Base-by-base conservation (phyloP, 257 asterid genomes). In the Nicotiana knightiana region DNA sequence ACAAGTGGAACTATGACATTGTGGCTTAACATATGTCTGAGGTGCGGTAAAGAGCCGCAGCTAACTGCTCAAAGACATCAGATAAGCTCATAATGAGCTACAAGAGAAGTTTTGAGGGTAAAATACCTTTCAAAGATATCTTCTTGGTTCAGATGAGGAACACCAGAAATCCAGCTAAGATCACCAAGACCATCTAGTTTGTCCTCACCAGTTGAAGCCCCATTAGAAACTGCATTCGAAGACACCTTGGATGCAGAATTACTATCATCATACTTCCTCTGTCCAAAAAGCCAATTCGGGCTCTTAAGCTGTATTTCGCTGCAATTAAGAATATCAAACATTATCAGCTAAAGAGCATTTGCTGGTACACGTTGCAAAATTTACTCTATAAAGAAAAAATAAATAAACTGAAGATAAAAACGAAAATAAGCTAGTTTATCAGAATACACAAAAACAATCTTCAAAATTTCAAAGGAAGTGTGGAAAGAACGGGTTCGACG, bases 261-360 rank as follows among this genome's bases (percentile, higher is more conserved):
- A 83, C 84, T 86, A 73, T 89, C 94, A 82, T 93, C 97, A 59
- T 91, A 89, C 85, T 95, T 95, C 87, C 93, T 95, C 88, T 95
- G 99, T 76, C 99, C 99, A 65, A 96, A 96, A 76, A 95, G 96
- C 98, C 99, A 96, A 82, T 96, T 96, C 1, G 99, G 99, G 88
- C 97, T 96, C 90, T 89, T 96, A 61, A 96, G 97, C 86, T 96
- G 99, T 90, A 96, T 91, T 85, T 93, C 99, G 9, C 99, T 96
- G 96, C 87, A 84, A 80, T 70, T 78, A 73, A 30, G 75, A 68
- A 48, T 53, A 66, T 76, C 21, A 17, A 65, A 54, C 75, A 57
- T 68, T 51, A 73, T 7, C 54, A 66, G 61, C 79, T 24, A 54
- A 15, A 54, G 59, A 54, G 4, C 18, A 57, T 8, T 57, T 57